Evolutionary conservation across 2,329 filamentous ascomycete genomes (phyloP), one percentile per base, ranked within the genome.

Genomic region (Cladorrhinum sp.): DNA sequence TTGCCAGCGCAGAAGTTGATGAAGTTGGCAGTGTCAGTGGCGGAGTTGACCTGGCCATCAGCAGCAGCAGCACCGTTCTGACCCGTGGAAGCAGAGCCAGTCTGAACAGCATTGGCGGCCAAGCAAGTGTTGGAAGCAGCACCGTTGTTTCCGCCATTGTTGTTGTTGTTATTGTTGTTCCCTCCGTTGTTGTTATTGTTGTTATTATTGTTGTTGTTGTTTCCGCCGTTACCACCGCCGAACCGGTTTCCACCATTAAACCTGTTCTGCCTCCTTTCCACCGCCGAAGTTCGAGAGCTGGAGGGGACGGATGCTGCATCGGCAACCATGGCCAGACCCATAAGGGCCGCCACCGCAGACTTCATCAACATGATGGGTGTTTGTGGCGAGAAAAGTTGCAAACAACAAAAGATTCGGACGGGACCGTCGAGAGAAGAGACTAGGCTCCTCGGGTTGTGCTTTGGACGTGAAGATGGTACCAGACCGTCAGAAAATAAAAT

Each of bases 1-100:
- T 80, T 65, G 56, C 81, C 82, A 1, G 73, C 63, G 70, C 84
- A 87, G 72, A 86, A 85, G 78, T 87, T 86, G 79, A 86, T 86
- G 73, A 87, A 87, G 77, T 87, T 87, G 75, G 77, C 75, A 18
- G 74, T 63, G 66, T 86, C 83, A 79, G 80, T 85, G 14, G 69
- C 67, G 6, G 84, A 86, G 39, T 80, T 74, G 28, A 80, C 71
- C 69, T 86, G 83, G 53, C 80, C 81, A 46, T 74, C 74, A 0
- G 74, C 74, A 16, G 70, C 66, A 12, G 69, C 71, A 4, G 70
- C 73, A 20, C 75, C 75, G 56, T 75, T 71, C 66, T 82, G 77
- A 52, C 82, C 83, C 39, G 82, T 79, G 12, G 72, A 71, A 59
- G 75, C 71, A 6, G 82, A 84, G 54, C 77, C 82, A 18, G 75